phyloP scores from a whole-genome alignment of 2,329 filamentous ascomycete genomes.

The Dothideomycetes sp. region DNA sequence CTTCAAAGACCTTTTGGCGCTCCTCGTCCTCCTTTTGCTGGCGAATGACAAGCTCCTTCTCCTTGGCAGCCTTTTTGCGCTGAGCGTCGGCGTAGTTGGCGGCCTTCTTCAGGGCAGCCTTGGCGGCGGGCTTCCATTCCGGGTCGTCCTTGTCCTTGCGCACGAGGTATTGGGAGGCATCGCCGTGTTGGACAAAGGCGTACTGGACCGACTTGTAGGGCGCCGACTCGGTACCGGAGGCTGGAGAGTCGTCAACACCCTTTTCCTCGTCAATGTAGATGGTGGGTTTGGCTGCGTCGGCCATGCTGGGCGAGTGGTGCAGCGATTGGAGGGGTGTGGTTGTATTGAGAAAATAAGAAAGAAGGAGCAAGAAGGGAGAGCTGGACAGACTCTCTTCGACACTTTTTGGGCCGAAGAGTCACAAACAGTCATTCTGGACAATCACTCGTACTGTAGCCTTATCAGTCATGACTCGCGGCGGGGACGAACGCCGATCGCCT shows the following conservation, averaged over 20 bases:
- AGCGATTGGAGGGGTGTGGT: too few species aligned
- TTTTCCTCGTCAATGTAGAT: slow-evolving; percentile 75
- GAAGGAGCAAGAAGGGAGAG: too few species aligned
- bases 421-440: too few species aligned
- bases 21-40: slow-evolving; percentile 65
- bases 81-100: slow-evolving; percentile 63
- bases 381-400: too few species aligned
- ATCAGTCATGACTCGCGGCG: too few species aligned
- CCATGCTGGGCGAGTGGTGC: too few species aligned
- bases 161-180: slow-evolving; percentile 55
- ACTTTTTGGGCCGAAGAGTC: too few species aligned
- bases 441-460: too few species aligned
- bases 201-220: slow-evolving; percentile 76
- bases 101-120: slow-evolving; percentile 79
- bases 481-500: too few species aligned
- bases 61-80: slow-evolving; percentile 78
- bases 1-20: slow-evolving; percentile 63
- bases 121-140: slow-evolving; percentile 73
- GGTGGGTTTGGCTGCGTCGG: slow-evolving; percentile 27
- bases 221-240: slow-evolving; percentile 42
- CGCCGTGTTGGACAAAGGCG: slow-evolving; percentile 64
- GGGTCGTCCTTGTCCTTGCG: slow-evolving; percentile 56
- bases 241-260: slow-evolving; percentile 54
- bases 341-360: too few species aligned
- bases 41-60: slow-evolving; percentile 60